These are phyloP conservation scores for Detonula confervacea DNA, from an alignment of 352 stramenopile genomes.

Conservation along the genomic window DNA sequence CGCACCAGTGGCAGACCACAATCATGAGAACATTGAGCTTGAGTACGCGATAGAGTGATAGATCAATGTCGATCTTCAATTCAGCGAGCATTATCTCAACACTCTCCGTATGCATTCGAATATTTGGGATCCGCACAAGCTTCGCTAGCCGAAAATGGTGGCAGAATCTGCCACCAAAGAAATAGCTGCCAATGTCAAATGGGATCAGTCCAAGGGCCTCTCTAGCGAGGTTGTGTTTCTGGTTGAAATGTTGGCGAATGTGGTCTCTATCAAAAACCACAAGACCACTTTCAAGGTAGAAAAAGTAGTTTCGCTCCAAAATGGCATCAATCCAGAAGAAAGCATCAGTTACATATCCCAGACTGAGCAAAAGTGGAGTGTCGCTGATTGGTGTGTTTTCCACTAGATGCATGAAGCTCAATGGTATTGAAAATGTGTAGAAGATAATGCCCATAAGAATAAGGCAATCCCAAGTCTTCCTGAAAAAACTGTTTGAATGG, in stretches of 20 bases:
- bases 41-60: constrained; percentile 52
- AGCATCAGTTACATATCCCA: constrained; percentile 62
- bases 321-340: constrained; percentile 62
- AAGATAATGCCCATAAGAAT: constrained; percentile 61
- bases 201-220: constrained; percentile 56
- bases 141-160: constrained; percentile 55
- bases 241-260: constrained; percentile 62
- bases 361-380: constrained; percentile 40
- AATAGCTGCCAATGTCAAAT: constrained; percentile 50
- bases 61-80: constrained; percentile 52
- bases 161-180: constrained; percentile 31
- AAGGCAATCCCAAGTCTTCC: constrained; percentile 55
- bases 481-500: constrained; percentile 55
- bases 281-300: constrained; percentile 60
- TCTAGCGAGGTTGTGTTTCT: constrained; percentile 30
- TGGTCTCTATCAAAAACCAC: constrained; percentile 57
- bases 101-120: constrained; percentile 46
- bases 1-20: constrained; percentile 65
- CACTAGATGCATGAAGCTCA: constrained; percentile 58
- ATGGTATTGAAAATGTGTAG: constrained; percentile 65
- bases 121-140: constrained; percentile 50
- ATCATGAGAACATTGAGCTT: constrained; percentile 68
- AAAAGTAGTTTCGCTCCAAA: constrained; percentile 62
- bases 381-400: constrained; percentile 40
- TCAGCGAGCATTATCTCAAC: constrained; percentile 48